Percentiles rank a stretch among this genome's conserved stretches.
phyloP scores from a whole-genome alignment of 2,329 filamentous ascomycete genomes.

The Xylariales sp. region DNA sequence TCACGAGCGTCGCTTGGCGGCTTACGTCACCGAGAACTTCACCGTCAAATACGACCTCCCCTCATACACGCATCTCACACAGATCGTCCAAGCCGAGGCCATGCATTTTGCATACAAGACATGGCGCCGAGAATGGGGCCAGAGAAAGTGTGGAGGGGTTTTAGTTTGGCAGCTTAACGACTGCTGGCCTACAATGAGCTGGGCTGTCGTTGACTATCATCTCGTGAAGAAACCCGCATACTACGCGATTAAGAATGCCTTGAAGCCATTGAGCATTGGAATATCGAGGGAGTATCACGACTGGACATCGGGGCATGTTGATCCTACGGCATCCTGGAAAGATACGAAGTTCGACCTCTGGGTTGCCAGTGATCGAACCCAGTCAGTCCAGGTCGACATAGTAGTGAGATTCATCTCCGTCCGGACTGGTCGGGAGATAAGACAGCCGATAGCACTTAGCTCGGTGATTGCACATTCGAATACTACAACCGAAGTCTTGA shows the following conservation, averaged over 20 bases:
- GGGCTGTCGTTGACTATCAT: constrained; percentile 74
- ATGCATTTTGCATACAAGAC: constrained; percentile 63
- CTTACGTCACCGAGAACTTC: constrained; percentile 82
- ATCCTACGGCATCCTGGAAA: constrained; percentile 53
- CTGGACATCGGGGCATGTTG: constrained; percentile 59
- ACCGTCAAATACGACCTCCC: constrained; percentile 57
- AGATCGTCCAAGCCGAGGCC: constrained; percentile 65
- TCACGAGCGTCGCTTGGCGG: constrained; percentile 78
- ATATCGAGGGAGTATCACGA: constrained; percentile 59
- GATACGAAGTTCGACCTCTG: constrained; percentile 58
- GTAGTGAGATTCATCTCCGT: constrained; percentile 57
- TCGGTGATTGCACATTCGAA: constrained; percentile 50
- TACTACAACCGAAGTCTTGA: constrained; percentile 54
- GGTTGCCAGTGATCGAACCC: constrained; percentile 52
- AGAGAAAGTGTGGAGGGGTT: constrained; percentile 71
- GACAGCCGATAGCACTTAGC: constrained; percentile 40
- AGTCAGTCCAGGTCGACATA: constrained; percentile 46
- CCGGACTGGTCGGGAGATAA: constrained; percentile 53
- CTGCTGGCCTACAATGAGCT: constrained; percentile 75
- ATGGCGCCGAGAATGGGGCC: constrained; percentile 73
- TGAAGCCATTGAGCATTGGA: constrained; percentile 70
- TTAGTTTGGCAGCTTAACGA: constrained; percentile 78
- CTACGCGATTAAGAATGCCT: constrained; percentile 63
- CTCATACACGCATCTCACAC: constrained; percentile 67
- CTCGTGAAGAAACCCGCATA: constrained; percentile 74